phyloP scores from a whole-genome alignment of 2,329 filamentous ascomycete genomes.

The Neonectria punicea region DNA sequence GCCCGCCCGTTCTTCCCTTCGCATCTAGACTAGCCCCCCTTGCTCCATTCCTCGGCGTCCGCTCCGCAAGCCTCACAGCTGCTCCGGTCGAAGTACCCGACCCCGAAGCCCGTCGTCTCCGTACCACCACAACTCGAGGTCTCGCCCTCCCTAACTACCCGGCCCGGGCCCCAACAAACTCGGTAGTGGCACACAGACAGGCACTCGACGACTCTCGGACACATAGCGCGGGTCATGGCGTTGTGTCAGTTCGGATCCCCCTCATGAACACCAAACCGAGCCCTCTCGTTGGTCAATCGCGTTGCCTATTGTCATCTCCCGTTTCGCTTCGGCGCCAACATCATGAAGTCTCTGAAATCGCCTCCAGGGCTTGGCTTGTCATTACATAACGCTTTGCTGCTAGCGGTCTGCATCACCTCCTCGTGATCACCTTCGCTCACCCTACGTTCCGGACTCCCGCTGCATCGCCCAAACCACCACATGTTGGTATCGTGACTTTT shows the following conservation, averaged over 20 bases:
- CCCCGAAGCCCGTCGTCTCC: neutral
- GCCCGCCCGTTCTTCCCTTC: neutral
- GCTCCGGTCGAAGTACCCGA: neutral
- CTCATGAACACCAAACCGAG: neutral
- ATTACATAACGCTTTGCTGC: constrained; percentile 41
- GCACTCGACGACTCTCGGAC: constrained; percentile 8
- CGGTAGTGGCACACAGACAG: constrained; percentile 1
- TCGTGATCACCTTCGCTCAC: constrained; percentile 22
- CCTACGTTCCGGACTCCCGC: constrained; percentile 5
- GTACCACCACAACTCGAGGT: neutral
- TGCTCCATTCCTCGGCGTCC: neutral
- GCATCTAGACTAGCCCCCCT: constrained; percentile 10
- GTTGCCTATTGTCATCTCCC: constrained; percentile 10
- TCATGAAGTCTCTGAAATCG: constrained; percentile 14
- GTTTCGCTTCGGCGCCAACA: constrained; percentile 5
- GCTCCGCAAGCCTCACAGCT: neutral
- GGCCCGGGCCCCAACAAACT: constrained; percentile 20
- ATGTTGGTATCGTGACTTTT: constrained; percentile 40
- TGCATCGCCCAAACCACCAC: constrained; percentile 27
- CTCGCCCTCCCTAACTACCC: neutral
- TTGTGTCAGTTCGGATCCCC: neutral
- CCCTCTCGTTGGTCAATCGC: constrained; percentile 24
- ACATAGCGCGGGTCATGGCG: constrained; percentile 12
- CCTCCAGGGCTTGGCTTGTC: constrained; percentile 19
- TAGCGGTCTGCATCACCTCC: constrained; percentile 37